A percentile compares a stretch with the other conserved stretches of the same genome.
Evolutionary conservation across 2,329 filamentous ascomycete genomes (phyloP).

Genomic region (Dryadomyces quercivorus): DNA sequence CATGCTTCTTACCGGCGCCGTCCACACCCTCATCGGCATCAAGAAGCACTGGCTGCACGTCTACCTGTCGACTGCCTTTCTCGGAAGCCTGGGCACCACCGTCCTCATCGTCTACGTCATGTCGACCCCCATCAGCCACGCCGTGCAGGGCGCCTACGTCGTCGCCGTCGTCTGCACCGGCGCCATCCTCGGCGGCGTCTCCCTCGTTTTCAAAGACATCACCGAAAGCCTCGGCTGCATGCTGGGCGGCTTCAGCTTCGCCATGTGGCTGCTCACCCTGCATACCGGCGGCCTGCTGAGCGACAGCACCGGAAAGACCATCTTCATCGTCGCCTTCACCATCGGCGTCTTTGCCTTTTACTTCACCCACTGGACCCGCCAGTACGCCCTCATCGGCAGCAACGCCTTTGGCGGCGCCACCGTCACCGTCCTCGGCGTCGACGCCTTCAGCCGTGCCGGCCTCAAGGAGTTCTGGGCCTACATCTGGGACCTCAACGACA

Average conservation of each 20-base stretch:
- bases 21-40: conserved; percentile 67
- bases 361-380: conserved; percentile 65
- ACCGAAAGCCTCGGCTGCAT: conserved; percentile 72
- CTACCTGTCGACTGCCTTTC: conserved; percentile 66
- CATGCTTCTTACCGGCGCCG: conserved; percentile 58
- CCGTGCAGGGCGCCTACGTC: conserved; percentile 75
- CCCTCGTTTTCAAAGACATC: conserved; percentile 71
- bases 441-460: conserved; percentile 82
- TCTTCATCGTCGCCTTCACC: conserved; percentile 66
- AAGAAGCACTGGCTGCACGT: conserved; percentile 70
- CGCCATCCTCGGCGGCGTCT: conserved; percentile 56
- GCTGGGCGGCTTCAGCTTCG: conserved; percentile 73
- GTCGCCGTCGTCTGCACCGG: conserved; percentile 66
- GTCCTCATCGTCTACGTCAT: conserved; percentile 85
- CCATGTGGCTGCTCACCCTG: conserved; percentile 83
- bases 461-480: conserved; percentile 96
- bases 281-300: conserved; percentile 63
- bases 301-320: conserved; percentile 48
- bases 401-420: conserved; percentile 78
- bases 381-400: conserved; percentile 62
- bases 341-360: conserved; percentile 59
- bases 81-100: conserved; percentile 60
- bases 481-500: conserved; percentile 70
- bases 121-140: conserved; percentile 61
- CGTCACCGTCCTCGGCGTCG: conserved; percentile 67